Percentiles rank a stretch among this genome's conserved stretches.
These are phyloP conservation scores for Huiozyma sinensis DNA, from an alignment of 805 yeast genomes.

Conservation along the genomic window DNA sequence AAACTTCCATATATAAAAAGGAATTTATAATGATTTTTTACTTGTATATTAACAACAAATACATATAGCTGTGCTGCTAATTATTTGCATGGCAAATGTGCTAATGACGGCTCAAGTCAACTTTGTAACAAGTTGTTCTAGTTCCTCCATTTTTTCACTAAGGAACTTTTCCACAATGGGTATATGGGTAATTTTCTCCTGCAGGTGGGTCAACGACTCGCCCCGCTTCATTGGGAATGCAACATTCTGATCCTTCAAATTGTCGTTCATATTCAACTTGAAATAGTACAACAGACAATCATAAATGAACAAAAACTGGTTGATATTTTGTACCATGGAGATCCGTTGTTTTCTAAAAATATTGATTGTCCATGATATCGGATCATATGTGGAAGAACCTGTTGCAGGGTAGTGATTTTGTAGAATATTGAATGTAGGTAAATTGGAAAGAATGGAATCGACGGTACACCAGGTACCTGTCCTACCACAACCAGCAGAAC, in stretches of 20 bases:
- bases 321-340: conserved; percentile 75
- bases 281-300: conserved; percentile 37
- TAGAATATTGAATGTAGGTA: conserved; percentile 14
- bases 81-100: too few relatives aligned
- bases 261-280: conserved; percentile 11
- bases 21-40: neutral
- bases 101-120: too few relatives aligned
- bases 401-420: conserved; percentile 9
- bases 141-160: too few relatives aligned
- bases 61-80: too few relatives aligned
- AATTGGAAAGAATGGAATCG: conserved; percentile 43
- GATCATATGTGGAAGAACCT: conserved; percentile 30
- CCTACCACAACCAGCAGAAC: conserved; percentile 96
- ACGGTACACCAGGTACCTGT: conserved; percentile 81
- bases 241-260: neutral
- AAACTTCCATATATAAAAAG: neutral
- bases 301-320: conserved; percentile 66
- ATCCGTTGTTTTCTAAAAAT: conserved; percentile 63
- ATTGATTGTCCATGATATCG: conserved; percentile 52
- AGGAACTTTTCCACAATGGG: too few relatives aligned
- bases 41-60: neutral
- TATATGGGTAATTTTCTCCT: neutral
- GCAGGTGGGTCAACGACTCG: conserved; percentile 1
- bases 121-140: too few relatives aligned
- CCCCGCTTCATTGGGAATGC: too few relatives aligned